Conservation (phyloP, 352 stramenopile species). For the Phytopythium cucurbitacearum region DNA sequence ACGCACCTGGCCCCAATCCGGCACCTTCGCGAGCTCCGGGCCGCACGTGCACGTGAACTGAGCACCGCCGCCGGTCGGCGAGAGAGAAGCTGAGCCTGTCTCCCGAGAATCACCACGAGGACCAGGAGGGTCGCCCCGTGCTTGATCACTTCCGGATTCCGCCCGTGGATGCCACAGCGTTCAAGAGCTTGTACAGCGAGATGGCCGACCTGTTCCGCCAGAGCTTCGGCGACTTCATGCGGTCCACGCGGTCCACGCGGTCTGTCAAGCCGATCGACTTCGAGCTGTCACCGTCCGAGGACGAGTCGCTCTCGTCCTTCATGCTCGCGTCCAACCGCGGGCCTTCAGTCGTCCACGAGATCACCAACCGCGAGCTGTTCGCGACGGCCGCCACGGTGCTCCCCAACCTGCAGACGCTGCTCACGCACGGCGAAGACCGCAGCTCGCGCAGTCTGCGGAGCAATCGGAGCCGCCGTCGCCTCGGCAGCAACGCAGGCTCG, state of each 20-base stretch:
- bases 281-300: background rate
- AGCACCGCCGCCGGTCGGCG: too few relatives aligned
- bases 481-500: background rate
- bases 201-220: too few relatives aligned
- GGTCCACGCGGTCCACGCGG: background rate
- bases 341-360: slow-evolving; percentile 5
- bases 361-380: slow-evolving; percentile 33
- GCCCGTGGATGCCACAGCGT: too few relatives aligned
- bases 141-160: too few relatives aligned
- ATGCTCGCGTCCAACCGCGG: slow-evolving; percentile 1
- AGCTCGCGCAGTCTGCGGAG: background rate
- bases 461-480: slow-evolving; percentile 1
- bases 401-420: slow-evolving; percentile 30
- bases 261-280: background rate
- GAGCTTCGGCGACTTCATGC: too few relatives aligned
- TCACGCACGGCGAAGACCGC: slow-evolving; percentile 9
- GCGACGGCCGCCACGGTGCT: slow-evolving; percentile 23
- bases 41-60: too few relatives aligned
- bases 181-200: too few relatives aligned
- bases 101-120: too few relatives aligned
- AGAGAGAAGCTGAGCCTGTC: too few relatives aligned
- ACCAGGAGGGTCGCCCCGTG: too few relatives aligned
- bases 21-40: too few relatives aligned
- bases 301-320: background rate
- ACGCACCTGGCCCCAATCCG: too few relatives aligned